phyloP scores from a whole-genome alignment of 768 basidiomycete species.

The Candolleomyces efflorescens region DNA sequence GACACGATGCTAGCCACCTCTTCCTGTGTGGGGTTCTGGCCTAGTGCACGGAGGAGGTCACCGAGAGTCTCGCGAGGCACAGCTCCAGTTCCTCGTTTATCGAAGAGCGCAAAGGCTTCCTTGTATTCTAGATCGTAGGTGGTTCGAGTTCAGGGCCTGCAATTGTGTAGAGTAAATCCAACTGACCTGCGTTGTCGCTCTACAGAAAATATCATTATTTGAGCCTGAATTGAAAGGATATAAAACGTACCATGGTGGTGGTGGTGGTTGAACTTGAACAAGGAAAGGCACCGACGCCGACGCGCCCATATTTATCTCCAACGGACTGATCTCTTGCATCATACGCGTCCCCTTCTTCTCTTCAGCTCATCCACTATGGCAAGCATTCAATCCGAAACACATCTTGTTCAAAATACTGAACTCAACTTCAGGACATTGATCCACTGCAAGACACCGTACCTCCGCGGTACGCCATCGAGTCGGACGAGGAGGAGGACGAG shows the following conservation, averaged over 20 bases:
- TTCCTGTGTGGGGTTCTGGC: conserved; percentile 99
- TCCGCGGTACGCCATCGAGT: conserved; percentile 60
- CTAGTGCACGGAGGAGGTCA: conserved; percentile 88
- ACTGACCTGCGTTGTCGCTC: conserved; percentile 18
- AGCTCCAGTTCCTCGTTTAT: conserved; percentile 91
- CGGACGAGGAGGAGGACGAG: conserved; percentile 69
- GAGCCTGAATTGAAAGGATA: neutral
- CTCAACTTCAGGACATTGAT: conserved; percentile 39
- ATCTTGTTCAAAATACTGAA: neutral
- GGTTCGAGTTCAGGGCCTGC: conserved; percentile 5
- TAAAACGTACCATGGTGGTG: conserved; percentile 26
- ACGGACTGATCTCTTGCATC: conserved; percentile 2
- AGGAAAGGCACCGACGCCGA: neutral
- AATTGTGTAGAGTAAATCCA: neutral
- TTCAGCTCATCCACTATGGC: conserved; percentile 4
- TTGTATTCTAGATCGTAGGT: conserved; percentile 86
- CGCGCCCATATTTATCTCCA: conserved; percentile 6
- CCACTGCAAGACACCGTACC: conserved; percentile 53
- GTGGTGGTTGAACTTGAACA: conserved; percentile 6
- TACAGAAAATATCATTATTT: neutral
- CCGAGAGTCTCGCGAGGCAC: conserved; percentile 88
- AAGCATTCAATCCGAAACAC: conserved; percentile 2
- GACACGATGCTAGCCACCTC: conserved; percentile 84
- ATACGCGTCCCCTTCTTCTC: neutral
- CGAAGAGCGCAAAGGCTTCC: conserved; percentile 96